phyloP scores from a whole-genome alignment of 345 rosid genomes.

The Durio zibethinus region DNA sequence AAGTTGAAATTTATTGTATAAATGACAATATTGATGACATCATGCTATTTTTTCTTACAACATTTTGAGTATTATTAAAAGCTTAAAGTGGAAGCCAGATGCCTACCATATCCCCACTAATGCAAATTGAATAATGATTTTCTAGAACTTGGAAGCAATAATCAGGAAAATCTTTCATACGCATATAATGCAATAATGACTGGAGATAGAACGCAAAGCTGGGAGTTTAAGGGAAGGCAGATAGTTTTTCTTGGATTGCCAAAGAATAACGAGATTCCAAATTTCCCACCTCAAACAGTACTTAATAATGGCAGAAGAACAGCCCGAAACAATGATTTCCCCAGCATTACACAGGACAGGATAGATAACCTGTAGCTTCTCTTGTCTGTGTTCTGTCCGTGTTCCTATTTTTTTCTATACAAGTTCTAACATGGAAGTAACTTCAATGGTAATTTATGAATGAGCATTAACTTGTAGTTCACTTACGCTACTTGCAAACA shows the following conservation, averaged over 20 bases:
- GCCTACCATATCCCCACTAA: too few species aligned
- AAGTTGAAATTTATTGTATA: too few species aligned
- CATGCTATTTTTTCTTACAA: too few species aligned
- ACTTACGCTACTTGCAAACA: slow-evolving; percentile 1
- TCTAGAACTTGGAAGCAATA: too few species aligned
- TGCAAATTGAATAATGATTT: too few species aligned
- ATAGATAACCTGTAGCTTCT: slow-evolving; percentile 13
- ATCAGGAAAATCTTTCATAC: background rate
- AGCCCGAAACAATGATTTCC: slow-evolving; percentile 23
- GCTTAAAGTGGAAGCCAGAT: too few species aligned
- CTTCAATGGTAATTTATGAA: background rate
- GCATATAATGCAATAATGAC: background rate
- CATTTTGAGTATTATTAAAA: too few species aligned
- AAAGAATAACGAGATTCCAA: slow-evolving; percentile 12
- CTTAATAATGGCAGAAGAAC: background rate
- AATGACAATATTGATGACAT: too few species aligned
- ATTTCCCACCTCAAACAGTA: slow-evolving; percentile 12
- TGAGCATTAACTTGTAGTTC: slow-evolving; percentile 7
- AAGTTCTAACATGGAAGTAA: slow-evolving; percentile 24
- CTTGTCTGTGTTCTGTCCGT: too few species aligned
- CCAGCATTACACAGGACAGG: slow-evolving; percentile 13
- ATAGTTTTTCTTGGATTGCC: slow-evolving; percentile 14
- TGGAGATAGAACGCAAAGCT: background rate
- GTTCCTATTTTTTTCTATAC: slow-evolving; percentile 35
- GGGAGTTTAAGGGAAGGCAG: background rate